Base-by-base conservation (phyloP, 139 green algal species). In the Prasinococcaceae sp. region DNA sequence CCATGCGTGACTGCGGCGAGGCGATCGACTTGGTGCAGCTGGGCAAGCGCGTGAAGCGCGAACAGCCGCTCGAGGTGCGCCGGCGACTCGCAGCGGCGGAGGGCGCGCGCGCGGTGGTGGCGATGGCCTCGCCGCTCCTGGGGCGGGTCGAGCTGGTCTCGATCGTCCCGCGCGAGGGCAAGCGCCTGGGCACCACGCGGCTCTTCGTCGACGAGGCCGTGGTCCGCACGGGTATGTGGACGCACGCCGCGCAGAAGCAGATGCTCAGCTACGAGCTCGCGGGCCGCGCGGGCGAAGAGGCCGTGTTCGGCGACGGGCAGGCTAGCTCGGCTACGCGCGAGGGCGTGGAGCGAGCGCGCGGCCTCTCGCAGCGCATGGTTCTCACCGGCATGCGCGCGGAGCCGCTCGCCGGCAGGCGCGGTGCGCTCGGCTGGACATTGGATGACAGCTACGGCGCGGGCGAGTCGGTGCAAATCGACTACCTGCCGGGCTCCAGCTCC, bases 251-350 rank as follows among this genome's bases (percentile, higher is more conserved):
- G 40, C 9, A 28, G 9, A 9, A 47, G 40, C 12, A 25, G 6
- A 14, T 47, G 48, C 10, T 58, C n/a, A n/a, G n/a, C n/a, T n/a
- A n/a, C 25, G 78, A 86, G 0, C 76, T 96, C 61, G 87, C 82
- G 47, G 88, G 88, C 29, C 78, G 88, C 47, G 88, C 85, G 24
- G 82, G 85, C 22, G 88, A 96, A 79, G 81, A 96, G 83, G 70
- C 94, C 20, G 74, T 95, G 37, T 96, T 92, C 29, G 88, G 88
- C 6, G 65, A 88, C 17, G 76, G 74, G 14, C 84, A 95, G 74
- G 79, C 92, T 23, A 93, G 80, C 12, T 81, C 73, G 20, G 84
- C 80, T 28, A 84, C 83, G 9, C 68, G 64, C 3, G 42, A 62
- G 25, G 79, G 85, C 56, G 50, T 86, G 54, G 60, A 79, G 66